These are phyloP conservation scores for Cucurbita maxima DNA, from an alignment of 306 rosid genomes.

Conservation along the genomic window DNA sequence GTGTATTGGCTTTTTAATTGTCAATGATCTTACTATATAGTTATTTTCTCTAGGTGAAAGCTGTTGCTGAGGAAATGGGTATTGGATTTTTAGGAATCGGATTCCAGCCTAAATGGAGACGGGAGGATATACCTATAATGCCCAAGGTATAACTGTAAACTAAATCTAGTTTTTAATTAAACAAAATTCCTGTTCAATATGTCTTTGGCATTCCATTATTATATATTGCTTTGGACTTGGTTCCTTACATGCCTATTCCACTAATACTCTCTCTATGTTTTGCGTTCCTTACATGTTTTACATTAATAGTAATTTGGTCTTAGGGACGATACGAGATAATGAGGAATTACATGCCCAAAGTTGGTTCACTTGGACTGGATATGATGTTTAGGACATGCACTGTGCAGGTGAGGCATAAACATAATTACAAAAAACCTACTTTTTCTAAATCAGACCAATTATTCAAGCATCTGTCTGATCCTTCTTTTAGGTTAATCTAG, in stretches of 20 bases:
- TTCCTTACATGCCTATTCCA: not conserved
- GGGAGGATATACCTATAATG: slow-evolving; percentile 86
- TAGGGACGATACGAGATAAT: slow-evolving; percentile 93
- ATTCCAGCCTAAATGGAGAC: slow-evolving; percentile 95
- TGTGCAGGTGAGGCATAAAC: slow-evolving; percentile 55
- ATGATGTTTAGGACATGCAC: slow-evolving; percentile 99
- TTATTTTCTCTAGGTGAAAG: slow-evolving; percentile 52
- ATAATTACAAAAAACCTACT: not conserved
- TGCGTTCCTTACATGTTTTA: not conserved
- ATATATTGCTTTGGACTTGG: not conserved
- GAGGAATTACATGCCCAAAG: slow-evolving; percentile 93
- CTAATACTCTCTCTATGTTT: not conserved
- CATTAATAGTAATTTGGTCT: slow-evolving; percentile 16
- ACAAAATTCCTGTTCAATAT: not conserved
- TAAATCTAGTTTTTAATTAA: not conserved
- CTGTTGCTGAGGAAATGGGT: slow-evolving; percentile 98
- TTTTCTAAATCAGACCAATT: not conserved
- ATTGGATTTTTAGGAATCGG: slow-evolving; percentile 95
- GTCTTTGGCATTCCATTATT: not conserved
- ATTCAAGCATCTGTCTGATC: not conserved
- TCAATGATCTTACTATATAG: not conserved
- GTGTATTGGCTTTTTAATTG: not conserved
- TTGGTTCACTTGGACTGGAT: slow-evolving; percentile 93
- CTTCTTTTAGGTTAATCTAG: slow-evolving; percentile 67
- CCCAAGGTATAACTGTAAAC: slow-evolving; percentile 52